Evolutionary conservation across 805 yeast species (phyloP), one percentile per base, ranked within the genome.

Genomic region (Candida suzukii): DNA sequence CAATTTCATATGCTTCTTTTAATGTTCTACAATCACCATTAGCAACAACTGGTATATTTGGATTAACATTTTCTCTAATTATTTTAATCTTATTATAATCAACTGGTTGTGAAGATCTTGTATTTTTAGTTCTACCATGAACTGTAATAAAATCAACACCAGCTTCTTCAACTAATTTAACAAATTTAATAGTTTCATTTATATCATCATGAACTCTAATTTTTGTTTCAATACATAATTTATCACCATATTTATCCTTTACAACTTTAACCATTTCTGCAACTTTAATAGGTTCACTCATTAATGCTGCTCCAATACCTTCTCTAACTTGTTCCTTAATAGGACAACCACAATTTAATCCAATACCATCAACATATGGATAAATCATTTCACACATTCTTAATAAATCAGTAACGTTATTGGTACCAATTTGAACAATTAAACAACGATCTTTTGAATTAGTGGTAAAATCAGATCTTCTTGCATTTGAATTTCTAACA

Each of bases 281-380:
- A 4, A 93, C 93, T 38, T 80, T 65, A 29, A 86, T 88, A 2
- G 90, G 84, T 47, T 85, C 80, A 22, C 80, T 70, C 86, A 93
- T 90, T 42, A 93, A 69, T 0, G 97, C 97, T 2, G 97, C 96
- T 4, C 99, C 99, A 14, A 93, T 90, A 20, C 98, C 99, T 58
- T 88, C 96, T 35, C 95, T 71, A 13, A 87, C 85, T 60, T 93
- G 98, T 48, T 91, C 98, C 47, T 82, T 83, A 39, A 93, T 88
- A 1, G 99, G 99, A 64, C 99, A 93, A 0, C 99, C 99, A 62
- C 98, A 93, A 67, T 93, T 93, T 43, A 93, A 71, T 0, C 98
- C 97, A 33, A 93, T 79, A 0, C 95, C 99, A 62, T 91, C 97
- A 37, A 86, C 90, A 56, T 78, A 87, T 0, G 96, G 96, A 43